phyloP scores from a whole-genome alignment of 2,329 filamentous ascomycete genomes.

The Neopestalotiopsis rosae region DNA sequence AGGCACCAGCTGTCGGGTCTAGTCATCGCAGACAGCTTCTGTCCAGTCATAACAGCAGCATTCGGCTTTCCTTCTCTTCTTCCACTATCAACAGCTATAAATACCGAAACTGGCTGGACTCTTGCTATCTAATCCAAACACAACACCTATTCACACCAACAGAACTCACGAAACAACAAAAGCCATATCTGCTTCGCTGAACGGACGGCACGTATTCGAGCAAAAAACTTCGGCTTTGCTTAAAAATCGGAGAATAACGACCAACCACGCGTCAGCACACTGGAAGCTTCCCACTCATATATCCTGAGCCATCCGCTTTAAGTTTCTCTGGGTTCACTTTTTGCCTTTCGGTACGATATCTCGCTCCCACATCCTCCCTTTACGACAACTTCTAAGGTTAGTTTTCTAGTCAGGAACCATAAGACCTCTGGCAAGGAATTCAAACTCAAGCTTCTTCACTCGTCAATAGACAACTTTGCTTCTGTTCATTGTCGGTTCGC shows the following conservation, averaged over 20 bases:
- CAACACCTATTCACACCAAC: not conserved
- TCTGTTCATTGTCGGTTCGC: conserved; percentile 23
- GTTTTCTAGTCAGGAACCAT: conserved; percentile 16
- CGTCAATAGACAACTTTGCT: conserved; percentile 13
- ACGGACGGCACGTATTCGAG: not conserved
- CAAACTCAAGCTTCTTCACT: conserved; percentile 17
- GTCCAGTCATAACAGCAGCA: too few species aligned
- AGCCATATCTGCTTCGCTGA: not conserved
- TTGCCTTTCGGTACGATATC: conserved; percentile 6
- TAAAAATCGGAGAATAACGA: conserved; percentile 3
- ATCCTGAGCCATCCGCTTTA: not conserved
- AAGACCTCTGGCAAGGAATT: conserved; percentile 4
- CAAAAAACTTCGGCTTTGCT: conserved; percentile 1
- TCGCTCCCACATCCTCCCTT: not conserved
- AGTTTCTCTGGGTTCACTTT: not conserved
- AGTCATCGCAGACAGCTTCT: not conserved
- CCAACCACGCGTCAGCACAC: not conserved
- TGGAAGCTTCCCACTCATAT: not conserved
- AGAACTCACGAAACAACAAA: not conserved
- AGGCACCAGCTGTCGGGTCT: not conserved
- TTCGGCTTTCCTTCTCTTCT: not conserved
- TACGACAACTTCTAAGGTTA: conserved; percentile 3
- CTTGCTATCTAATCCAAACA: not conserved
- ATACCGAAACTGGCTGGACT: conserved; percentile 1
- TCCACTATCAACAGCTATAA: not conserved